Evolutionary conservation across 352 stramenopile genomes (phyloP), one percentile per base, ranked within the genome.

Genomic region (Pythium graminicola): DNA sequence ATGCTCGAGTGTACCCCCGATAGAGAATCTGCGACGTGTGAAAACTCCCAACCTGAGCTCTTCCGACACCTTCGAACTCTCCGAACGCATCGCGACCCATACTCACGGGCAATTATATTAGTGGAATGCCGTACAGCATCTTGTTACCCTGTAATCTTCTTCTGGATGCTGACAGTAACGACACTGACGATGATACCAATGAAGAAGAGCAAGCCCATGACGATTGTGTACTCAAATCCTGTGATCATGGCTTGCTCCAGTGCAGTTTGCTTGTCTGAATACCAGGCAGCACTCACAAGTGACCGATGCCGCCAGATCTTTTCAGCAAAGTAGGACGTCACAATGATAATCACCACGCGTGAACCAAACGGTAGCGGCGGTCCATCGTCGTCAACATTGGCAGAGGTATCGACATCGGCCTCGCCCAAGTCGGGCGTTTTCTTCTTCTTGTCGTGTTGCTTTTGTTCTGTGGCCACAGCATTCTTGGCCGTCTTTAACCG

Each of bases 291-390:
- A 19, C 65, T 93, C 23, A 90, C 54, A 43, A 74, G 40, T 20
- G 72, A 74, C 53, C 79, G 78, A 62, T 91, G 76, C 23, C 70
- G 80, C 83, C 83, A 93, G 44, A 89, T 73, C 58, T 88, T 86
- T 56, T 93, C 75, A 4, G 81, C 83, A 22, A 89, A 44, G 38
- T 73, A 89, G 38, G 83, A 93, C 40, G 73, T 80, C 40, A 76
- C 56, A 11, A 66, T 69, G 31, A 89, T 76, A 22, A 82, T 82
- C 45, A 77, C 45, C 26, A 88, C 40, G 29, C 81, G 81, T 57
- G 76, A 55, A 54, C 76, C 40, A 19, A 86, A 62, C 32, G 78
- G 78, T 40, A 64, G 24, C 40, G 36, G 54, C 32, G 42, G 20
- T n/a, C 40, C 29, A 5, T 67, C 49, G 4, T 60, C 41, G 1